Base-by-base conservation (phyloP, 768 basidiomycete species). In the Russula griseocarnosa region DNA sequence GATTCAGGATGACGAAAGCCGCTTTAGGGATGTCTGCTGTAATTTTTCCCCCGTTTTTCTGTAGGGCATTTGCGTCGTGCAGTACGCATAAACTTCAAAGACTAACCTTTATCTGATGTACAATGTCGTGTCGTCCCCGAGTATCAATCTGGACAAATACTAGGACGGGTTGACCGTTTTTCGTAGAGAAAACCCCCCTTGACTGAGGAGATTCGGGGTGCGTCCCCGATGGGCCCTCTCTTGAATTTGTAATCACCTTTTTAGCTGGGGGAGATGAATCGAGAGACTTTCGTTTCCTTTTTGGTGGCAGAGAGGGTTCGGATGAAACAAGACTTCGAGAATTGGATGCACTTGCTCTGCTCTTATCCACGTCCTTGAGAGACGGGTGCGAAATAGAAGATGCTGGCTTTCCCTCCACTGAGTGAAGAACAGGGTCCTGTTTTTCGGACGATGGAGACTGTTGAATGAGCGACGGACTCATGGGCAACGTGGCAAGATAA, bases 21-120 rank as follows among this genome's bases (percentile, higher is more conserved):
- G 88, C 87, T 14, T 77, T 75, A 10, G 75, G 72, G n/a, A 83
- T 79, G 40, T 79, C 78, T 26, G 78, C 77, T 13, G 78, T 79
- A 55, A 89, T 84, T 64, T 71, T 79, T 10, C 89, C 89, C 11
- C 85, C 87, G 63, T 86, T 78, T 81, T 79, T 86, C 89, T 92
- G 70, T 13, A 16, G 49, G 30, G 47, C 14, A 36, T 61, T 56
- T 32, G 42, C 9, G 18, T 61, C 50, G 18, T 34, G 34, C 6
- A 30, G 50, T 22, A 9, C 24, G n/a, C 5, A 24, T 14, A 22
- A 34, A 28, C 24, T 26, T 32, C 28, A 42, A 56, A 26, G 32
- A 65, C 60, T 52, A 40, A 65, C 65, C 82, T 86, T 88, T 71
- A 91, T 85, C 9, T 76, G 74, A 51, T 75, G 75, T 26, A 86